Evolutionary conservation across 1,284 basidiomycete genomes (phyloP).

Genomic region (Leccinum angustisporum): DNA sequence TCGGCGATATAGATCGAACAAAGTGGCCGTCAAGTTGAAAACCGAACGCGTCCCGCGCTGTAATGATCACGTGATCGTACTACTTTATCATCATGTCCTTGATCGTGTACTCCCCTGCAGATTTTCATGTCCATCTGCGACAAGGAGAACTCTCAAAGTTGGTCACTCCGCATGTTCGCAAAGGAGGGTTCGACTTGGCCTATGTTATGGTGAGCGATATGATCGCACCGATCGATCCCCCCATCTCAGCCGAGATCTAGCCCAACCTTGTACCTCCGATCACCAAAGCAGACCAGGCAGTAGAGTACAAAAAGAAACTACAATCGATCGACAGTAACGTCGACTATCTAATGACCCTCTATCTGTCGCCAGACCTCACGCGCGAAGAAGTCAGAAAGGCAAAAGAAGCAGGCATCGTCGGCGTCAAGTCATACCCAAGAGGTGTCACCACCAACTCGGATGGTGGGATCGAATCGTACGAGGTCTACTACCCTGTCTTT

Average conservation of each 20-base stretch:
- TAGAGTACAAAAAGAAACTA: slow-evolving; percentile 79
- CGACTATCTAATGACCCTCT: slow-evolving; percentile 95
- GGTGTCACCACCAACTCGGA: slow-evolving; percentile 99
- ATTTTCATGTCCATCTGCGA: slow-evolving; percentile 97
- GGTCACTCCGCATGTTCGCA: slow-evolving; percentile 87
- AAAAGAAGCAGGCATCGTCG: slow-evolving; percentile 82
- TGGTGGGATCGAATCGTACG: slow-evolving; percentile 95
- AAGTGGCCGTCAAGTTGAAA: slow-evolving; percentile 30
- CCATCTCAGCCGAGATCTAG: slow-evolving; percentile 42
- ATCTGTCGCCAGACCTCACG: slow-evolving; percentile 88
- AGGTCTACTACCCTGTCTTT: slow-evolving; percentile 93
- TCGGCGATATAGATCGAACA: slow-evolving; percentile 30
- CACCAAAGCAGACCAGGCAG: slow-evolving; percentile 79
- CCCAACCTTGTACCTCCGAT: slow-evolving; percentile 95
- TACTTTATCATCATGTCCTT: slow-evolving; percentile 25
- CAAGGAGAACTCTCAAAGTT: slow-evolving; percentile 83
- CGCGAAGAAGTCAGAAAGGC: slow-evolving; percentile 91
- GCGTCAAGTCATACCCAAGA: slow-evolving; percentile 96
- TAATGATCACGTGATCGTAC: slow-evolving; percentile 31
- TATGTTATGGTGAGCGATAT: slow-evolving; percentile 86
- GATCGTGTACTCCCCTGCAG: slow-evolving; percentile 72
- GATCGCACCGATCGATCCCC: slow-evolving; percentile 3
- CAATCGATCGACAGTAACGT: slow-evolving; percentile 75
- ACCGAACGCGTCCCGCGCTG: slow-evolving; percentile 31
- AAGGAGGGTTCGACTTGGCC: slow-evolving; percentile 88